phyloP scores from a whole-genome alignment of 2,329 filamentous ascomycete species.

The Lasiodiplodia citricola region DNA sequence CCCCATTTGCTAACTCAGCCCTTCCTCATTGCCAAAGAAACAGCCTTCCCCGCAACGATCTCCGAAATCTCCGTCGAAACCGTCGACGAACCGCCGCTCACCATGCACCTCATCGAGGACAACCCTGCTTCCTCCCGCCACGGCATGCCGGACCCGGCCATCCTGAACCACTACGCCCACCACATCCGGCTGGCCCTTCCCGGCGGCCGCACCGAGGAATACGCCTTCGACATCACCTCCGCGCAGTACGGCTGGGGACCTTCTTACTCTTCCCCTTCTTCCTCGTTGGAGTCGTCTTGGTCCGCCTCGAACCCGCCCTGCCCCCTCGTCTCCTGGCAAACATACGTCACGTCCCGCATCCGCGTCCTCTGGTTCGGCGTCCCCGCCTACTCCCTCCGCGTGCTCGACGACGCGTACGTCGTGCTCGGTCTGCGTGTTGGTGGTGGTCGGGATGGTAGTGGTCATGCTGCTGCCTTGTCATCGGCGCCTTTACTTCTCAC shows the following conservation, averaged over 20 bases:
- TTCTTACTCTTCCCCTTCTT: neutral
- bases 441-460: neutral
- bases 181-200: neutral
- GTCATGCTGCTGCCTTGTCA: neutral
- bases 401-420: neutral
- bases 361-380: neutral
- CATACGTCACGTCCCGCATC: neutral
- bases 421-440: neutral
- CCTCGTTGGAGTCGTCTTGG: no score
- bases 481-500: no score
- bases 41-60: neutral
- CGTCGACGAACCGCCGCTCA: neutral
- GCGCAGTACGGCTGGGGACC: constrained; percentile 10
- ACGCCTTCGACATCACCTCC: constrained; percentile 3
- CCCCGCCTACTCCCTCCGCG: neutral
- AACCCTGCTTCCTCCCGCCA: neutral
- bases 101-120: neutral
- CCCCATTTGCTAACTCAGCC: neutral
- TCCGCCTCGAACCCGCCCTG: neutral
- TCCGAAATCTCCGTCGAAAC: neutral
- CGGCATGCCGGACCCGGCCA: neutral
- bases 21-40: neutral
- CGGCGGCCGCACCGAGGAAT: neutral
- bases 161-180: neutral
- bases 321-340: neutral